Conservation (phyloP, 2,329 filamentous ascomycete species). For the Tolypocladium sp. region DNA sequence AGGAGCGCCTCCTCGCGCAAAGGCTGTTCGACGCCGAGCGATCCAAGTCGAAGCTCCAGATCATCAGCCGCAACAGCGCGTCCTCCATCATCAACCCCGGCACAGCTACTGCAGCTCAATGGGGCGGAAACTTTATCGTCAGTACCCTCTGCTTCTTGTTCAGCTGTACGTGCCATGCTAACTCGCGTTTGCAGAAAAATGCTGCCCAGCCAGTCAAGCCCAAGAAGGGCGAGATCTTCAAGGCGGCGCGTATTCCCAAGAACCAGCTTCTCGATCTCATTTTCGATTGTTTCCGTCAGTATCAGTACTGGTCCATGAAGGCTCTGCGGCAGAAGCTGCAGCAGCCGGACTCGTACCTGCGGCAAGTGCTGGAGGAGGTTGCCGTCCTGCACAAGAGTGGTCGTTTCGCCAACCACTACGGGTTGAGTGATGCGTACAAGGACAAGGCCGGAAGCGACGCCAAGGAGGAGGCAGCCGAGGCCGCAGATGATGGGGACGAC, state of each 20-base stretch:
- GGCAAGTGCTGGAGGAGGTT: conserved; percentile 73
- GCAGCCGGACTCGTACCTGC: conserved; percentile 90
- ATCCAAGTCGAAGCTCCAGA: conserved; percentile 38
- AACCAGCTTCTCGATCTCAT: conserved; percentile 82
- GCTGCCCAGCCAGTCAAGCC: conserved; percentile 39
- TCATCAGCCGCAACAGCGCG: conserved; percentile 40
- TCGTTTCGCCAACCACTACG: conserved; percentile 78
- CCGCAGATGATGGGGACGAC: conserved; percentile 55
- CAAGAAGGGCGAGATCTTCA: conserved; percentile 61
- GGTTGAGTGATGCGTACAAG: conserved; percentile 53
- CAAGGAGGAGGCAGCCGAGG: conserved; percentile 46
- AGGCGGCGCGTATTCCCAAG: conserved; percentile 82
- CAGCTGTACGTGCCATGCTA: conserved; percentile 1
- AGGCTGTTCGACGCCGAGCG: conserved; percentile 42
- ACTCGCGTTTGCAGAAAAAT: conserved; percentile 36
- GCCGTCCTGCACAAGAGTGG: conserved; percentile 77
- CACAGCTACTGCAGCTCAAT: conserved; percentile 24
- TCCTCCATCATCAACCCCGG: conserved; percentile 49
- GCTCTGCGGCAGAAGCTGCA: conserved; percentile 66
- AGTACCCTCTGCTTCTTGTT: conserved; percentile 17
- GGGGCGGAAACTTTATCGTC: conserved; percentile 46
- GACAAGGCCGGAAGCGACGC: conserved; percentile 30
- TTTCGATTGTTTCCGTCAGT: conserved; percentile 73
- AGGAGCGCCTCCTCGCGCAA: conserved; percentile 52
- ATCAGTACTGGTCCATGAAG: conserved; percentile 91